These are phyloP conservation scores for Allium sativum DNA, from an alignment of 106 monocot genomes.

Conservation along the genomic window DNA sequence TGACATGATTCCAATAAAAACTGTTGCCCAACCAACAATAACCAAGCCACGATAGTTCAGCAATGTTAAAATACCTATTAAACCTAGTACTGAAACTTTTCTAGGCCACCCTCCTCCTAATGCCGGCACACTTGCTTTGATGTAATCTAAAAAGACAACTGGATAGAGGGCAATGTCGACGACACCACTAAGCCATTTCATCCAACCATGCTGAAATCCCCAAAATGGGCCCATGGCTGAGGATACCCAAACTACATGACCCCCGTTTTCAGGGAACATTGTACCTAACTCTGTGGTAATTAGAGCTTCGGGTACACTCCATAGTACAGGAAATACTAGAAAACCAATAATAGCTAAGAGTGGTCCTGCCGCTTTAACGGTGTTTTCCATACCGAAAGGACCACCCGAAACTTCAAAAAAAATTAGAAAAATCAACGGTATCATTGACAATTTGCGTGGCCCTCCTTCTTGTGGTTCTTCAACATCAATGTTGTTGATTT, in stretches of 20 bases:
- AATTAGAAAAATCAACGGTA: too few relatives aligned
- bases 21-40: not conserved
- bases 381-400: too few relatives aligned
- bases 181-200: constrained; percentile 75
- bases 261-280: constrained; percentile 68
- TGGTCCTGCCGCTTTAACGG: too few relatives aligned
- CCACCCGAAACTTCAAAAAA: too few relatives aligned
- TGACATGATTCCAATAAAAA: too few relatives aligned
- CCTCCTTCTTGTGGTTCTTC: too few relatives aligned
- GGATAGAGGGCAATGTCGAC: constrained; percentile 68
- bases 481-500: too few relatives aligned
- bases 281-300: too few relatives aligned
- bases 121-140: constrained; percentile 44
- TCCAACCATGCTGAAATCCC: constrained; percentile 73
- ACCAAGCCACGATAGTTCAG: not conserved
- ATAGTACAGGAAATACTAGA: too few relatives aligned
- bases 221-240: constrained; percentile 54
- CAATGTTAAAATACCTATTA: not conserved
- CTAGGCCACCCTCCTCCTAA: constrained; percentile 32
- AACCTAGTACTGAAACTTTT: not conserved
- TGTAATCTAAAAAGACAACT: constrained; percentile 57
- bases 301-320: too few relatives aligned
- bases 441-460: too few relatives aligned
- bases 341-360: too few relatives aligned
- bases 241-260: constrained; percentile 68